Percentiles rank a stretch among this genome's conserved stretches.
Evolutionary conservation across 2,329 filamentous ascomycete genomes (phyloP).

Genomic region (Aspergillus tanneri): DNA sequence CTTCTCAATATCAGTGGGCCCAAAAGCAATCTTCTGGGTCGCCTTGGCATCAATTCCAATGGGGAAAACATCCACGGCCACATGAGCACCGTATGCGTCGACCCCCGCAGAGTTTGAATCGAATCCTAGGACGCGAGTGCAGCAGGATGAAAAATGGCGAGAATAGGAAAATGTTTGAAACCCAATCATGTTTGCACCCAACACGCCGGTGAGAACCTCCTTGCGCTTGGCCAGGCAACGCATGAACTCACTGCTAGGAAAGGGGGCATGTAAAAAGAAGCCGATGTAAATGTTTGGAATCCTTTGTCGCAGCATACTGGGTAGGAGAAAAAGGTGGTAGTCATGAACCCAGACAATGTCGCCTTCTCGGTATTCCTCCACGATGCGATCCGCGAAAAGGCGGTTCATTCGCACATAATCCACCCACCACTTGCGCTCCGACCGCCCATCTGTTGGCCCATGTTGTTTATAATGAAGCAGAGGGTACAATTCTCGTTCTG

Average conservation of each 20-base stretch:
- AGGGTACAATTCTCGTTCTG: conserved; percentile 87
- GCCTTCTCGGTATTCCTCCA: conserved; percentile 85
- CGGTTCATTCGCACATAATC: conserved; percentile 94
- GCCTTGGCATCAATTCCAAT: conserved; percentile 89
- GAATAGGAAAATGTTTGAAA: conserved; percentile 97
- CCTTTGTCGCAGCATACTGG: conserved; percentile 81
- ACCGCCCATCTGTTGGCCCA: conserved; percentile 79
- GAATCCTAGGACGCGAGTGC: conserved; percentile 86
- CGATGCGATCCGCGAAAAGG: conserved; percentile 84
- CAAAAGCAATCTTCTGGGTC: conserved; percentile 73
- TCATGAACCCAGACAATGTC: conserved; percentile 93
- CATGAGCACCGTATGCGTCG: conserved; percentile 82
- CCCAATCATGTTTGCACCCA: conserved; percentile 88
- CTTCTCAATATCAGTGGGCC: conserved; percentile 66
- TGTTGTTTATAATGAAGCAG: conserved; percentile 96
- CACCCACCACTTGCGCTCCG: conserved; percentile 79
- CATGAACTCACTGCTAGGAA: conserved; percentile 94
- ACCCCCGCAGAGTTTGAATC: conserved; percentile 81
- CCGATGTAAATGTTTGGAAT: conserved; percentile 88
- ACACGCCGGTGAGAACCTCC: conserved; percentile 82
- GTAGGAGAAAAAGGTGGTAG: conserved; percentile 87
- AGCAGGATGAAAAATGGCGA: conserved; percentile 90
- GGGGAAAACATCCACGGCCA: conserved; percentile 89
- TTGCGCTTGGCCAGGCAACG: conserved; percentile 84
- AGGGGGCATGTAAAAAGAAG: conserved; percentile 91